Base-by-base conservation (phyloP, 352 stramenopile genomes). In the Pythium aphanidermatum region DNA sequence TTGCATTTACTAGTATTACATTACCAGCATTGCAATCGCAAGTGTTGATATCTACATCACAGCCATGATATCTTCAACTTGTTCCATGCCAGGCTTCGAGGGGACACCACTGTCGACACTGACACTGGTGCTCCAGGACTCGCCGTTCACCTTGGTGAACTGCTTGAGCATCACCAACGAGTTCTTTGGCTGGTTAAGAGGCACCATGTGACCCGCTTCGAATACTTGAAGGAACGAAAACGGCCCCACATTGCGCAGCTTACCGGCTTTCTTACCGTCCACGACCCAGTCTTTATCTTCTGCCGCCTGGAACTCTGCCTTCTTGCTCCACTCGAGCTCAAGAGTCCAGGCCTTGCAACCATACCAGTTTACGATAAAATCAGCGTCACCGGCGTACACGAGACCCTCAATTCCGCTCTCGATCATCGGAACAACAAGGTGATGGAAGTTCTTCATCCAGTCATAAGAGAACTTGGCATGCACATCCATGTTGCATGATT, bases 321-420 rank as follows among this genome's bases (percentile, higher is more conserved):
- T 63, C 46, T 86, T 67, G 52, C 60, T 81, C 96, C 96, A 99
- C 12, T 96, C 77, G 39, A 99, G 65, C 34, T 73, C 77, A 4
- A 94, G 49, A n/a, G 92, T 98, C 95, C 95, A 98, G 1, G 93
- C 95, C 63, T 96, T 82, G 66, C 97, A 98, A 41, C 96, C 95
- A 50, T 98, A 72, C 78, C 96, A 98, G 63, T 99, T 99, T 39
- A 95, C 96, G 50, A 98, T 98, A 51, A 98, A 98, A 58, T 98
- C 96, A 11, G 90, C 76, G 63, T 99, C 96, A 38, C 96, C 95
- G 20, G 92, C 90, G 73, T 99, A 99, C 41, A 99, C 94, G 16
- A 98, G 68, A 1, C 87, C 89, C 17, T 79, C 70, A 43, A 98
- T 68, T 53, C 78, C 92, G 32, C 71, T 79, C 58, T 97, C 83